These are phyloP conservation scores for Saitozyma sp. DNA, from an alignment of 768 basidiomycete species.

Conservation along the genomic window DNA sequence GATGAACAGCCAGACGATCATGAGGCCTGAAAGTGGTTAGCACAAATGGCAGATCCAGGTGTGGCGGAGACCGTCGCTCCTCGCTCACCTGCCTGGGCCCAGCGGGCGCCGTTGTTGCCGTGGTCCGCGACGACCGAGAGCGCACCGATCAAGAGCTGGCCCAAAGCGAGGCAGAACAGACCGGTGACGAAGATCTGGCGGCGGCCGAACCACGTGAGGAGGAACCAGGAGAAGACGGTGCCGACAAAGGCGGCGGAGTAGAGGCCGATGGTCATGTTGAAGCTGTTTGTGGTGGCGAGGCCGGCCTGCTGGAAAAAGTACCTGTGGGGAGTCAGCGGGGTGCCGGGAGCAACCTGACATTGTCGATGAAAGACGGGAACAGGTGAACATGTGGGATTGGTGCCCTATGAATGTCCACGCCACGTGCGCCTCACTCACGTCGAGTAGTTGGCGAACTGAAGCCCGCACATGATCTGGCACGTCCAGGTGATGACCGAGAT, in stretches of 20 bases:
- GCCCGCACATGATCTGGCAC: slow-evolving; percentile 20
- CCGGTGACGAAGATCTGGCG: slow-evolving; percentile 25
- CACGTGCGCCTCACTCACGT: background rate
- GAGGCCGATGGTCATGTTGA: slow-evolving; percentile 27
- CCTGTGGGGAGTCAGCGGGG: background rate
- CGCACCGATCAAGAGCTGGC: slow-evolving; percentile 24
- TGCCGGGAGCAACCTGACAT: background rate
- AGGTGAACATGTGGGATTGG: too few species aligned
- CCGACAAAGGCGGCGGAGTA: slow-evolving; percentile 35
- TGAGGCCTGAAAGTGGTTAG: background rate
- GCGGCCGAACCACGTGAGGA: slow-evolving; percentile 45
- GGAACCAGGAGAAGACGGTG: slow-evolving; percentile 38
- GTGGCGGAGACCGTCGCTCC: background rate
- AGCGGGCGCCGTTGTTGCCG: slow-evolving; percentile 22
- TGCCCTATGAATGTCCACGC: too few species aligned
- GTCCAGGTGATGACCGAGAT: slow-evolving; percentile 32
- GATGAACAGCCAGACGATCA: slow-evolving; percentile 17
- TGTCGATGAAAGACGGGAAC: background rate
- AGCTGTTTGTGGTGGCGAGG: slow-evolving; percentile 24
- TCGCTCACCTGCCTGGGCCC: slow-evolving; percentile 15
- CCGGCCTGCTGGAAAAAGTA: slow-evolving; percentile 41
- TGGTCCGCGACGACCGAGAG: slow-evolving; percentile 27
- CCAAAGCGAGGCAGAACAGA: slow-evolving; percentile 8
- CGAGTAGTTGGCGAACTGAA: slow-evolving; percentile 10
- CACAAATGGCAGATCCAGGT: background rate